Base-by-base conservation (phyloP, 2,329 filamentous ascomycete genomes). In the Colletotrichum phormii region DNA sequence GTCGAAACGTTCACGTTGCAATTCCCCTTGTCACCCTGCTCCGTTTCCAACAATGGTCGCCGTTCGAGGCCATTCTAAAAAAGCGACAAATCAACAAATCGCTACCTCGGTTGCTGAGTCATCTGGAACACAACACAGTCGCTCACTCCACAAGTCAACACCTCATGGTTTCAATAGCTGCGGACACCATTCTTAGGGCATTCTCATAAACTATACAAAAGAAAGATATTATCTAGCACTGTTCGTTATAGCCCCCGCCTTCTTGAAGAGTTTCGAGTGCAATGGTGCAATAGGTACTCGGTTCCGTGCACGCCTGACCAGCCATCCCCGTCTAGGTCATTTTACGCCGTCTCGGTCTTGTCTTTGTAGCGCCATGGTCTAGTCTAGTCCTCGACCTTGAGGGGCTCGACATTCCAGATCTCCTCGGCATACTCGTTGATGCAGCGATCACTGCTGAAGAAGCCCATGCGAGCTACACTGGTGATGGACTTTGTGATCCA, bases 381-480 rank as follows among this genome's bases (percentile, higher is more conserved):
- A 63, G 70, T 67, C 65, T 65, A 70, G 33, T 83, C 79, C 55
- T 85, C 83, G 35, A 85, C 85, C 42, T 84, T 83, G 67, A 97
- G 82, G 33, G 96, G 95, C 86, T 98, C 96, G 51, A 98, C 87
- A 80, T 98, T 98, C 97, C 97, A 99, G 82, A 99, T 98, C 75
- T 89, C 92, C 82, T 99, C 96, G 0, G 97, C 97, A 84, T 99
- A 99, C 87, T 98, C 95, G 79, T 96, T 94, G 82, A 98, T 98
- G 84, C 96, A 98, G 51, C 96, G 90, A 82, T 98, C 96, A 75
- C 93, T 96, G 77, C 92, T 95, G 87, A 98, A 98, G 90, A 98
- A 98, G 49, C 96, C 97, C 97, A 99, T 99, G 53, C 95, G 89
- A 7, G 95, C 89, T 22, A 99, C 97, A 72, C 93, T 94, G 54